A percentile compares a stretch with the other conserved stretches of the same genome.
These are phyloP conservation scores for Penicillium egyptiacum DNA, from an alignment of 495 filamentous ascomycete genomes.

Conservation along the genomic window DNA sequence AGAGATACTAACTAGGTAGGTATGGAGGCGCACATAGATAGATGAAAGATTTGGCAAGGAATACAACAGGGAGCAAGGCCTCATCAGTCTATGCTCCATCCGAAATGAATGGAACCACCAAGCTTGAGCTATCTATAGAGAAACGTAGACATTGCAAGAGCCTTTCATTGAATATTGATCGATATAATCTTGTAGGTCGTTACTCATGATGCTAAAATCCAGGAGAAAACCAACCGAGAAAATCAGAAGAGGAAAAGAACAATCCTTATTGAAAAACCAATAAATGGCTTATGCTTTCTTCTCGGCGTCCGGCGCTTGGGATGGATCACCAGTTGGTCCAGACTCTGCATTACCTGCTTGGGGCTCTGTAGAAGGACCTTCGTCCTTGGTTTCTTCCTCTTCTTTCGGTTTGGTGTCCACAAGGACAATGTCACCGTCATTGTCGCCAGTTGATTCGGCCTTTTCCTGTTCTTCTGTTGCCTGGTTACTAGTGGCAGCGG, in stretches of 20 bases:
- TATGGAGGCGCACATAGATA: neutral
- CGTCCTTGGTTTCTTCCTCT: constrained; percentile 14
- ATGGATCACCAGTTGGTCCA: constrained; percentile 10
- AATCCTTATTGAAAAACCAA: neutral
- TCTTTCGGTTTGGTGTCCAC: constrained; percentile 31
- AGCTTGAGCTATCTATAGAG: neutral
- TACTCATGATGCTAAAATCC: constrained; percentile 30
- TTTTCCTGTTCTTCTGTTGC: constrained; percentile 2
- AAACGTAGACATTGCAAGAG: constrained; percentile 1
- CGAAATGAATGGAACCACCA: neutral
- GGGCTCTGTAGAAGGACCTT: constrained; percentile 9
- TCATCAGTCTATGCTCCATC: neutral
- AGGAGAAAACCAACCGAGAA: constrained; percentile 11
- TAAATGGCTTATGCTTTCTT: constrained; percentile 17
- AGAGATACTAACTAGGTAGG: neutral
- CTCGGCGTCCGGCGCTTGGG: constrained; percentile 14
- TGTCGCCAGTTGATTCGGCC: constrained; percentile 28
- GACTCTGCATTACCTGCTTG: constrained; percentile 11
- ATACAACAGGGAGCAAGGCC: neutral
- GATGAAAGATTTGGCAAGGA: neutral
- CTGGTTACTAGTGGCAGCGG: constrained; percentile 19
- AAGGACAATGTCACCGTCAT: constrained; percentile 46
- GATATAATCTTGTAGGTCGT: constrained; percentile 27
- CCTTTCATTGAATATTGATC: constrained; percentile 5
- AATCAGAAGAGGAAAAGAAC: constrained; percentile 4